Percentiles rank a stretch among this genome's conserved stretches.
These are phyloP conservation scores for Domatiomyces catenatus DNA, from an alignment of 2,329 filamentous ascomycete genomes.

Conservation along the genomic window DNA sequence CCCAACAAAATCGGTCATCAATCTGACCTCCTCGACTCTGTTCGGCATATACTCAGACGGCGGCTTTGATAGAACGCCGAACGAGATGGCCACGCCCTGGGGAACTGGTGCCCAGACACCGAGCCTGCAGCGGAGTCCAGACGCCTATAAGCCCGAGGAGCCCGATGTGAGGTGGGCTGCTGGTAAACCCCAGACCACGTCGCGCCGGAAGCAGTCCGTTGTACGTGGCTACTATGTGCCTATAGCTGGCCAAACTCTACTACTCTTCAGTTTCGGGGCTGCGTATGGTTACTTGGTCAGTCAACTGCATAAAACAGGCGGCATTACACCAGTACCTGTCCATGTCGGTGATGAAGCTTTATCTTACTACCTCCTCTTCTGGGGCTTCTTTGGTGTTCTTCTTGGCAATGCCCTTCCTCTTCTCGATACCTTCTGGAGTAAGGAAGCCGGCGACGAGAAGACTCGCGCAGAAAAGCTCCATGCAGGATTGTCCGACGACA, in stretches of 20 bases:
- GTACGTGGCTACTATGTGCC: slow-evolving; percentile 36
- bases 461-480: slow-evolving; percentile 19
- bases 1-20: slow-evolving; percentile 63
- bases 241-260: slow-evolving; percentile 39
- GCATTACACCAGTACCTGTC: slow-evolving; percentile 47
- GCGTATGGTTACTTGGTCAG: slow-evolving; percentile 71
- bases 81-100: slow-evolving; percentile 56
- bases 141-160: slow-evolving; percentile 24
- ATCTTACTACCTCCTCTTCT: slow-evolving; percentile 60
- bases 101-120: slow-evolving; percentile 63
- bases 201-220: slow-evolving; percentile 23
- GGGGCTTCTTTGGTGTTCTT: slow-evolving; percentile 64
- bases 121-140: slow-evolving; percentile 28
- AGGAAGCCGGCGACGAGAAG: slow-evolving; percentile 25
- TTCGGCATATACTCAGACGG: slow-evolving; percentile 76
- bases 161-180: slow-evolving; percentile 7
- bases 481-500: slow-evolving; percentile 12
- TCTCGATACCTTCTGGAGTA: slow-evolving; percentile 63
- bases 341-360: slow-evolving; percentile 38
- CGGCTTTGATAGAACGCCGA: slow-evolving; percentile 38
- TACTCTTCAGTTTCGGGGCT: slow-evolving; percentile 66
- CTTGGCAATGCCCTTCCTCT: slow-evolving; percentile 70
- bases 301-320: slow-evolving; percentile 56
- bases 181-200: slow-evolving; percentile 5
- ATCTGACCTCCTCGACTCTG: slow-evolving; percentile 77